phyloP scores from a whole-genome alignment of 2,329 filamentous ascomycete species.

The Byssochlamys sp. region DNA sequence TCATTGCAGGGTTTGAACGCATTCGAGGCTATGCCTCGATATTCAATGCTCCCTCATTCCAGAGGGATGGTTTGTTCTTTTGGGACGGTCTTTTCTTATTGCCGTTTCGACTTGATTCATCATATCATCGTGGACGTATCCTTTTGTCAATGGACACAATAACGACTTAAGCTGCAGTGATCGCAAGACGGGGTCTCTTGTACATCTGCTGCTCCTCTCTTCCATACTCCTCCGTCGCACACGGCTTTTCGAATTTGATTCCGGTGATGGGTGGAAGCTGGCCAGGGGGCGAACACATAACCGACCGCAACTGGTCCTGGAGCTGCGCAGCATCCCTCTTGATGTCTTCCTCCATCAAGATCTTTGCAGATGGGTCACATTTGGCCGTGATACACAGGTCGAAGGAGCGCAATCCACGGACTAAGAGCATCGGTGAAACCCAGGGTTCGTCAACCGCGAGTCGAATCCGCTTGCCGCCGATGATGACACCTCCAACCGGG shows the following conservation, averaged over 20 bases:
- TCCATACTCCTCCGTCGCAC: constrained; percentile 1
- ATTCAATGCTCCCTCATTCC: too few relatives aligned
- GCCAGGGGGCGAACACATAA: constrained; percentile 16
- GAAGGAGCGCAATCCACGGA: constrained; percentile 20
- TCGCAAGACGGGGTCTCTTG: constrained; percentile 14
- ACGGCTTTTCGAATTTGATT: constrained; percentile 1
- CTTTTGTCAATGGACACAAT: too few relatives aligned
- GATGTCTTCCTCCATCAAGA: constrained; percentile 18
- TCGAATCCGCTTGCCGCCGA: constrained; percentile 15
- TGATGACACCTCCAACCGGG: constrained; percentile 5
- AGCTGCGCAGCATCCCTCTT: constrained; percentile 17
- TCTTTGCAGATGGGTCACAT: constrained; percentile 20
- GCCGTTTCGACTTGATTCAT: too few relatives aligned
- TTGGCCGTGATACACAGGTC: constrained; percentile 25
- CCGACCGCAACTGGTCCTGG: constrained; percentile 15
- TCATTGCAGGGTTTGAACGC: too few relatives aligned
- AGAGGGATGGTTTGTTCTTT: too few relatives aligned
- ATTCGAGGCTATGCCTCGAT: too few relatives aligned
- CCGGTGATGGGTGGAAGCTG: not conserved
- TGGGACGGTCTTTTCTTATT: too few relatives aligned
- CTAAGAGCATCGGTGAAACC: constrained; percentile 19
- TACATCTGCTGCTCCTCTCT: constrained; percentile 1
- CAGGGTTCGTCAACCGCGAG: constrained; percentile 19
- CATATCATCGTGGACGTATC: too few relatives aligned
- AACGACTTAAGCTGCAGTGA: constrained; percentile 17